phyloP scores from a whole-genome alignment of 768 basidiomycete genomes.

The Mycena chlorophos region DNA sequence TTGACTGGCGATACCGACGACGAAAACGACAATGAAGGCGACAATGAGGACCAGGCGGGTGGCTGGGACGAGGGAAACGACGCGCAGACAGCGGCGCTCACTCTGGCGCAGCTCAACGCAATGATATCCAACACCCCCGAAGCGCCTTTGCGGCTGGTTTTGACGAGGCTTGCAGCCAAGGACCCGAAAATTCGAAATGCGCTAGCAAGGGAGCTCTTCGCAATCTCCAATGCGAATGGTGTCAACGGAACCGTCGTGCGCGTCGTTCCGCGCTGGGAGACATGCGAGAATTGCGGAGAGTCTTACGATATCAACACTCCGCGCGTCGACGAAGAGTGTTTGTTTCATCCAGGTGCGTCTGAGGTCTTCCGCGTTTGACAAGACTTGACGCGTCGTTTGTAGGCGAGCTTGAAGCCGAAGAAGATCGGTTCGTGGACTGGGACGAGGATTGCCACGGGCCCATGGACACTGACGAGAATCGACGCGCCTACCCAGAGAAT shows the following conservation, averaged over 20 bases:
- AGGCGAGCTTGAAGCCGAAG: constrained; percentile 45
- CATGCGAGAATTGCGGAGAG: constrained; percentile 47
- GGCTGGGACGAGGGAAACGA: constrained; percentile 32
- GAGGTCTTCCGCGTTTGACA: background rate
- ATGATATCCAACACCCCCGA: constrained; percentile 46
- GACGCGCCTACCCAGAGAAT: constrained; percentile 43
- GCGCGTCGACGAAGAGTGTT: constrained; percentile 44
- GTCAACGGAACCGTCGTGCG: constrained; percentile 39
- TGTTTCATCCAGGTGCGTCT: constrained; percentile 51
- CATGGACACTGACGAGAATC: constrained; percentile 43
- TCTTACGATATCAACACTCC: constrained; percentile 44
- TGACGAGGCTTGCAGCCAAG: constrained; percentile 39
- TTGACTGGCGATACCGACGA: constrained; percentile 43
- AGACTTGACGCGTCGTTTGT: background rate
- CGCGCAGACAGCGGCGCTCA: constrained; percentile 27
- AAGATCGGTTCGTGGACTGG: constrained; percentile 45
- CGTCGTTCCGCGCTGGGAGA: constrained; percentile 46
- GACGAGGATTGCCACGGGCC: constrained; percentile 50
- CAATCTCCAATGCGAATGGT: no score
- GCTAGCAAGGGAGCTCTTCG: constrained; percentile 45
- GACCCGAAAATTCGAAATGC: constrained; percentile 44
- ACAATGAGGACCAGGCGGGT: constrained; percentile 23
- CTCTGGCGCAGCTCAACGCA: constrained; percentile 42
- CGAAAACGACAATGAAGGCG: constrained; percentile 26
- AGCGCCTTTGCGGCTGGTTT: constrained; percentile 42